phyloP scores from a whole-genome alignment of 306 rosid genomes.

The Cyclanthera cordifolia region DNA sequence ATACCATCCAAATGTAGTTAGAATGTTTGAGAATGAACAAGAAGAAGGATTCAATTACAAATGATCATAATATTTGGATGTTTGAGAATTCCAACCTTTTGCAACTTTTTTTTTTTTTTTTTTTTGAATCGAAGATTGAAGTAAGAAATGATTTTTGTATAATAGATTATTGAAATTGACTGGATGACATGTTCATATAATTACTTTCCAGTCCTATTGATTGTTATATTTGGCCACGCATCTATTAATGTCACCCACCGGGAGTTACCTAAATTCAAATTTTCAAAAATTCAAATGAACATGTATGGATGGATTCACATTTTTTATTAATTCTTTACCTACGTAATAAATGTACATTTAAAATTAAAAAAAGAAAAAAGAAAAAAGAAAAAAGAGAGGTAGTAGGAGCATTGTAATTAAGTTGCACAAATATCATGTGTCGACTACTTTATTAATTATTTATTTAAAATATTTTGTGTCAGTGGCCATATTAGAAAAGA shows the following conservation, averaged over 20 bases:
- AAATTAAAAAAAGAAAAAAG: too few relatives aligned
- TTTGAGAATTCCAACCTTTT: too few relatives aligned
- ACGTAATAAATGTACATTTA: neutral
- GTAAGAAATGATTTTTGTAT: neutral
- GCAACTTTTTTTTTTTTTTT: neutral
- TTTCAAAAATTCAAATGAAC: conserved; percentile 5
- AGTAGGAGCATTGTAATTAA: neutral
- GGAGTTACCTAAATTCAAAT: conserved; percentile 6
- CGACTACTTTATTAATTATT: neutral
- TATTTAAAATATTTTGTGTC: neutral
- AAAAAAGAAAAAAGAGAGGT: neutral
- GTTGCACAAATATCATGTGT: conserved; percentile 5
- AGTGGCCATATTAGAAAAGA: neutral
- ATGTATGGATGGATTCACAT: conserved; percentile 1
- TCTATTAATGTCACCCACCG: conserved; percentile 10
- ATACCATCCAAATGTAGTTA: too few relatives aligned
- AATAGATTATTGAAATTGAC: neutral
- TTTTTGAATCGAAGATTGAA: neutral
- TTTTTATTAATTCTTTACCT: neutral
- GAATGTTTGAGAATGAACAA: too few relatives aligned
- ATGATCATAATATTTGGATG: too few relatives aligned
- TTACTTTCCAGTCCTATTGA: neutral
- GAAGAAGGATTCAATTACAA: too few relatives aligned
- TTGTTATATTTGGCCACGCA: neutral
- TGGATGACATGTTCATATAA: neutral